Evolutionary conservation across 257 asterid genomes (phyloP), one percentile per base, ranked within the genome.

Genomic region (Thymus mandschuricus): DNA sequence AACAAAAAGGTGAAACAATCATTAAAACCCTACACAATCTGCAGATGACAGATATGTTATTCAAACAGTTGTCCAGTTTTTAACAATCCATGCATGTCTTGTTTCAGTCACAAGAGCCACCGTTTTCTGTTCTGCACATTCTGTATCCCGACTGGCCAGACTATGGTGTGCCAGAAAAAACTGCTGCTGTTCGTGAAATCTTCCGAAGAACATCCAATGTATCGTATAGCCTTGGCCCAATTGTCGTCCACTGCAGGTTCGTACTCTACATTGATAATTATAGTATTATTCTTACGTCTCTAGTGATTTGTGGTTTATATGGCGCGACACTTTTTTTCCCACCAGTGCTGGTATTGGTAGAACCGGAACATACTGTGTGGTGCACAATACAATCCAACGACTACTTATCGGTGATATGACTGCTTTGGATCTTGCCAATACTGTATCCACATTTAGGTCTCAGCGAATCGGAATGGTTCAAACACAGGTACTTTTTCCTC

Each of bases 131-230:
- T 74, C 72, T 94, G 70, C 98, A 94, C 70, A 69, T 94, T 64
- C 97, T 81, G 55, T 88, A 94, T 78, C 97, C 96, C 45, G 97
- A 86, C 75, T 94, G 99, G 97, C 99, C 99, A 34, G 98, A 94
- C 73, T 79, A 79, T 57, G 98, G 97, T 58, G 98, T 91, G 66
- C 97, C 98, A 0, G n/a, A 76, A 75, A 40, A 88, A 85, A 86
- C 96, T 4, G 44, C 57, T 51, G 88, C 89, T 75, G 96, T 86
- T 64, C 90, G 95, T 74, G 97, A 94, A 48, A 91, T 94, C 75
- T 79, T 87, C 76, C 89, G 78, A 68, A 77, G 87, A 69, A 33
- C 67, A 75, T 77, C 81, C 63, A 59, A 56, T 61, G 66, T 89
- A 41, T 96, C 96, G 31, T 85, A 86, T 63, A 78, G 73, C 74